Conservation (phyloP, 106 monocot genomes). For the Amphibolis antarctica region DNA sequence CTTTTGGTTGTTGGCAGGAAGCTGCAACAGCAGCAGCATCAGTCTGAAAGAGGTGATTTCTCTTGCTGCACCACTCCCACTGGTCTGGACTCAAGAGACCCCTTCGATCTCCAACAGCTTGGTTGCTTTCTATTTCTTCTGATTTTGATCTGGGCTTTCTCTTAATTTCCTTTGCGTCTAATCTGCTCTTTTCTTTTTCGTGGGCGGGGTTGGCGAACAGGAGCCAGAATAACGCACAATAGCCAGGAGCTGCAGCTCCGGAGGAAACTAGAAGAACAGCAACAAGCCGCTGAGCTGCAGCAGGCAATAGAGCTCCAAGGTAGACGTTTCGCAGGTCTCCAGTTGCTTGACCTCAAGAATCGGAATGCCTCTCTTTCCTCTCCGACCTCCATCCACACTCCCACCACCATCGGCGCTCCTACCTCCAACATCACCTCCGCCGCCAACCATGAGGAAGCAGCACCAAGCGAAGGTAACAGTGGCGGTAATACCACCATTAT, state of each 20-base stretch:
- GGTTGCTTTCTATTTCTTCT: too few relatives aligned
- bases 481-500: too few relatives aligned
- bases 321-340: slow-evolving; percentile 57
- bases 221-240: slow-evolving; percentile 51
- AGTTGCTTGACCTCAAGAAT: slow-evolving; percentile 48
- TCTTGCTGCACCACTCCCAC: slow-evolving; percentile 66
- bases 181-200: not conserved
- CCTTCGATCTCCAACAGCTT: slow-evolving; percentile 71
- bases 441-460: not conserved
- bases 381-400: slow-evolving; percentile 8
- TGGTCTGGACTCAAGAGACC: slow-evolving; percentile 61
- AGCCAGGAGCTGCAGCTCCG: slow-evolving; percentile 44
- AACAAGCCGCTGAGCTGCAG: slow-evolving; percentile 64
- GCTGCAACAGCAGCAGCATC: slow-evolving; percentile 40
- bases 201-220: slow-evolving; percentile 16
- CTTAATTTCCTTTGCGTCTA: too few relatives aligned
- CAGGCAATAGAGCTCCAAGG: slow-evolving; percentile 72
- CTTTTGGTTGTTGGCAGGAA: slow-evolving; percentile 23
- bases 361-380: slow-evolving; percentile 9
- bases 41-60: slow-evolving; percentile 46
- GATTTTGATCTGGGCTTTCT: too few relatives aligned
- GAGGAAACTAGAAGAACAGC: slow-evolving; percentile 69
- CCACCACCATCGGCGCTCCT: slow-evolving; percentile 1
- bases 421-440: not conserved
- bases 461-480: slow-evolving; percentile 24